A percentile compares a stretch with the other conserved stretches of the same genome.
Conservation (phyloP, 2,329 filamentous ascomycete species). For the Colletotrichum aenigma region DNA sequence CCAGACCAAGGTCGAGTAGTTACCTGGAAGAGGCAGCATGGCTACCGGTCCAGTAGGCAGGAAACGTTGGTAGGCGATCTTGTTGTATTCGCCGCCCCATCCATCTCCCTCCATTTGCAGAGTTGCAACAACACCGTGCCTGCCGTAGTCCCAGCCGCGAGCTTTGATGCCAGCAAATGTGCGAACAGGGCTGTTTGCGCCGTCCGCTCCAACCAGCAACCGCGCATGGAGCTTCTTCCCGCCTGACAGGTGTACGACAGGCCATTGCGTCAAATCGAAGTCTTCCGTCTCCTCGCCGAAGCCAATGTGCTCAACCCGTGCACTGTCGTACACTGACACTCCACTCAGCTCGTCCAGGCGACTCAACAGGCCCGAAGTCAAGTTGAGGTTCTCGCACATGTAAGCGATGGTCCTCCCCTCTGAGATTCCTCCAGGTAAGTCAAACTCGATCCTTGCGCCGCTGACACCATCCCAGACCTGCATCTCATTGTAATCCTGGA, state of each 20-base stretch:
- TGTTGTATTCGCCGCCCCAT: conserved; percentile 58
- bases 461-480: conserved; percentile 97
- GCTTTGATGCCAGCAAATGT: conserved; percentile 86
- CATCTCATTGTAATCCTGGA: conserved; percentile 94
- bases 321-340: conserved; percentile 75
- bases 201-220: conserved; percentile 90
- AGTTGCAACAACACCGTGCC: conserved; percentile 91
- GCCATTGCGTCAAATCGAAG: conserved; percentile 85
- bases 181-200: conserved; percentile 91
- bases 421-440: conserved; percentile 62
- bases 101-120: conserved; percentile 71
- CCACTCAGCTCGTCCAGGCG: conserved; percentile 72
- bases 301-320: conserved; percentile 79
- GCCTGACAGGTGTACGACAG: conserved; percentile 75
- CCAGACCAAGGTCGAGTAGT: conserved; percentile 89
- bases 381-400: conserved; percentile 95
- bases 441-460: conserved; percentile 87
- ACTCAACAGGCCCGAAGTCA: conserved; percentile 77
- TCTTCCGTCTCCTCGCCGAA: conserved; percentile 73
- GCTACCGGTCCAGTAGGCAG: conserved; percentile 91
- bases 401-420: conserved; percentile 78
- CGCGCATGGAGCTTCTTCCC: conserved; percentile 76
- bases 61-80: conserved; percentile 93
- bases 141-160: conserved; percentile 90
- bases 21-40: conserved; percentile 86